Base-by-base conservation (phyloP, 2,329 filamentous ascomycete genomes). In the Fusarium torreyae region DNA sequence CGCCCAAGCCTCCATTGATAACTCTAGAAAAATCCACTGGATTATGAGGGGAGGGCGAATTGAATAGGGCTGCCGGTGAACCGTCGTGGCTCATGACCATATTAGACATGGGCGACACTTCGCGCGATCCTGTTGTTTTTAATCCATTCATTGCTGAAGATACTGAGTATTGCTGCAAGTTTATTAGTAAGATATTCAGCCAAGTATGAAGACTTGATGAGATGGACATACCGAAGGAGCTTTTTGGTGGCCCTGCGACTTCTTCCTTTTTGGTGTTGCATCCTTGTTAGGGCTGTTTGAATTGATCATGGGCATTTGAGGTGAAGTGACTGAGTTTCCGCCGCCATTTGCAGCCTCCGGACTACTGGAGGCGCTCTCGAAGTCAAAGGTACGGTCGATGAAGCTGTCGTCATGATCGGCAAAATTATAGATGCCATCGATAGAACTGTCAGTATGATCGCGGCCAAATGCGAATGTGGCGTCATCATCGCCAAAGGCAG, bases 341-440 rank as follows among this genome's bases (percentile, higher is more conserved):
- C 60, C 64, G 13, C 59, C 68, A 34, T 66, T 72, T 15, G 73
- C 48, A 10, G 78, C 80, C 57, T 82, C 84, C 7, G 88, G 87
- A 63, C 87, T 91, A 69, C 84, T 88, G 3, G 86, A 85, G 10
- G 85, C 85, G 70, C 86, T 88, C 17, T 86, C 84, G 73, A 90
- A 89, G 68, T 88, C 85, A 69, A 89, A 88, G 48, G 82, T 79
- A 45, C 80, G 79, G 53, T 84, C 80, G 80, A 86, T 83, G 52
- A 81, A 81, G 68, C 81, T 80, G 62, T 85, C 83, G 57, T 78
- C 77, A 18, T 77, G 69, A n/a, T 77, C 74, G 31, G 68, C 62
- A 57, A 80, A 79, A 36, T 60, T 71, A 51, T 78, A 80, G 7
- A 80, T 57, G 46, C 67, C 73, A 26, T 77, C 77, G 49, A 77